A percentile compares a stretch with the other conserved stretches of the same genome.
Evolutionary conservation across 2,329 filamentous ascomycete species (phyloP).

Genomic region (Diplodia mutila): DNA sequence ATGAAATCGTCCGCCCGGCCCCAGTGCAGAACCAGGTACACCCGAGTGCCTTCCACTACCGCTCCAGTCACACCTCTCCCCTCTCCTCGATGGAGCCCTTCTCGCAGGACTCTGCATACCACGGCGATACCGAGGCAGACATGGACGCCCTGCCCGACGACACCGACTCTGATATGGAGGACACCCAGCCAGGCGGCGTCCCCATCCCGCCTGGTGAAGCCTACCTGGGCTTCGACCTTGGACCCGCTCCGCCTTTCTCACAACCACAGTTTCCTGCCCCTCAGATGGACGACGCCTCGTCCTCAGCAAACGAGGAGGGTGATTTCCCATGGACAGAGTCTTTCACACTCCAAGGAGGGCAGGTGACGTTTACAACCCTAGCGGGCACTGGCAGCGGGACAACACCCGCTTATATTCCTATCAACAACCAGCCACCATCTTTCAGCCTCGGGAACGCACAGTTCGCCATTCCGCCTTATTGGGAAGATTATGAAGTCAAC

Average conservation of each 20-base stretch:
- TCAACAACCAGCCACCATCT: constrained; percentile 3
- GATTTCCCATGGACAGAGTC: neutral
- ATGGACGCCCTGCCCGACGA: constrained; percentile 22
- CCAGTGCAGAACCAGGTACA: neutral
- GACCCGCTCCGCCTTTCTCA: neutral
- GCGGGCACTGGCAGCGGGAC: neutral
- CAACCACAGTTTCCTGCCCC: neutral
- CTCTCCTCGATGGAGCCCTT: neutral
- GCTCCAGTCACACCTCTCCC: constrained; percentile 8
- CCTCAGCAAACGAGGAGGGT: neutral
- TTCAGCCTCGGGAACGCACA: constrained; percentile 23
- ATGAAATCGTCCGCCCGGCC: constrained; percentile 16
- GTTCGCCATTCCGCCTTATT: constrained; percentile 4
- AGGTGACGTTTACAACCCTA: neutral
- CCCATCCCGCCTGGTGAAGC: neutral
- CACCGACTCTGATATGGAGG: constrained; percentile 26
- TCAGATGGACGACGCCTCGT: neutral
- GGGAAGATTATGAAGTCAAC: constrained; percentile 24
- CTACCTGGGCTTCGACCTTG: constrained; percentile 5
- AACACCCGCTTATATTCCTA: constrained; percentile 1
- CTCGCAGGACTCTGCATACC: constrained; percentile 17
- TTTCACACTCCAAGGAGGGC: neutral
- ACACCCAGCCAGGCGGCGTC: constrained; percentile 23
- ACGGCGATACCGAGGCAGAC: constrained; percentile 8
- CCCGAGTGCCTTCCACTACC: constrained; percentile 14